A percentile compares a stretch with the other conserved stretches of the same genome.
These are phyloP conservation scores for Paracoccidioides lutzii DNA, from an alignment of 2,329 filamentous ascomycete species.

Conservation along the genomic window DNA sequence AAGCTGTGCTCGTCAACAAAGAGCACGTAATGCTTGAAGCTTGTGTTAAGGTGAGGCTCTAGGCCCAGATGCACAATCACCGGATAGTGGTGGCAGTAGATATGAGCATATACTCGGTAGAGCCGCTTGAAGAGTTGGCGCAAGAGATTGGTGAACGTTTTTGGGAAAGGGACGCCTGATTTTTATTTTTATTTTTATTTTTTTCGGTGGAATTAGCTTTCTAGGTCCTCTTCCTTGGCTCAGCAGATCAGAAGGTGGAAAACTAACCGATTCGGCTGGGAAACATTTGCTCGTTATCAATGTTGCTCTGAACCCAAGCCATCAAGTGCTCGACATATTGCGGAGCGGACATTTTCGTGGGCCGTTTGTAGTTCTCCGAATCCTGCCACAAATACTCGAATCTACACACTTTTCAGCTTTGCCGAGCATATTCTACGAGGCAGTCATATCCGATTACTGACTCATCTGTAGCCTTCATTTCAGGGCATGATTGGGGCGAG, in stretches of 20 bases:
- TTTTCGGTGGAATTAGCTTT: not conserved
- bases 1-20: slow-evolving; percentile 95
- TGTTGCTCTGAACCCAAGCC: slow-evolving; percentile 88
- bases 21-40: slow-evolving; percentile 98
- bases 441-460: slow-evolving; percentile 31
- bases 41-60: slow-evolving; percentile 95
- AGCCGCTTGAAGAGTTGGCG: slow-evolving; percentile 98
- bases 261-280: slow-evolving; percentile 73
- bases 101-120: slow-evolving; percentile 96
- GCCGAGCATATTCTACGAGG: not conserved
- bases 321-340: slow-evolving; percentile 97
- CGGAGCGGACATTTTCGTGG: slow-evolving; percentile 94
- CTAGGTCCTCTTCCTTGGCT: no score
- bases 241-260: not conserved
- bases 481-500: slow-evolving; percentile 89
- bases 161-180: slow-evolving; percentile 79
- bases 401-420: slow-evolving; percentile 30
- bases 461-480: slow-evolving; percentile 99
- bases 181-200: not conserved
- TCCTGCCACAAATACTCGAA: slow-evolving; percentile 99
- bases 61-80: slow-evolving; percentile 89
- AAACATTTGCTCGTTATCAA: slow-evolving; percentile 90
- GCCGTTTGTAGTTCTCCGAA: slow-evolving; percentile 80
- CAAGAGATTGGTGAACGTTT: slow-evolving; percentile 75
- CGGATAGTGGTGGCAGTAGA: slow-evolving; percentile 99